These are phyloP conservation scores for Simmondsia chinensis DNA, from an alignment of 148 eudicot species.

Conservation along the genomic window DNA sequence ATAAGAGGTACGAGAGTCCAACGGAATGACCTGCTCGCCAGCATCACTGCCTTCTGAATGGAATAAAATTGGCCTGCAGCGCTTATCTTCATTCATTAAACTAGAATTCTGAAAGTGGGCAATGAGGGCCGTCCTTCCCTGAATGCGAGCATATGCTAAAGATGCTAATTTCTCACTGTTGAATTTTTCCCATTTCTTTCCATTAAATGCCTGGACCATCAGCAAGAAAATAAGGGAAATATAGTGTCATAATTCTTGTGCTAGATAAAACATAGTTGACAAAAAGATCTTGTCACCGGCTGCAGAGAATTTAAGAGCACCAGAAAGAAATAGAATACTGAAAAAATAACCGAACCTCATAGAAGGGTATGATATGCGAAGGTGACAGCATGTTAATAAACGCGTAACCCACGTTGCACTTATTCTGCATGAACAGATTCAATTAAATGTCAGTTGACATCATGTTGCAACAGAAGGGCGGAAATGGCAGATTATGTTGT, in stretches of 20 bases:
- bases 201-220: slow-evolving; percentile 58
- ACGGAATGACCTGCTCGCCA: slow-evolving; percentile 62
- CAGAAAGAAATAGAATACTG: background rate
- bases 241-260: no score
- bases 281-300: no score
- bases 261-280: no score
- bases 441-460: slow-evolving; percentile 2
- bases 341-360: slow-evolving; percentile 37
- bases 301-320: no score
- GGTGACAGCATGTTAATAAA: slow-evolving; percentile 93
- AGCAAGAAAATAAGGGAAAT: background rate
- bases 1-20: background rate
- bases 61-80: slow-evolving; percentile 81
- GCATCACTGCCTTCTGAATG: slow-evolving; percentile 51
- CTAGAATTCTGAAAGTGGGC: slow-evolving; percentile 91
- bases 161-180: slow-evolving; percentile 92
- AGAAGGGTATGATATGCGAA: slow-evolving; percentile 64
- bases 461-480: slow-evolving; percentile 2
- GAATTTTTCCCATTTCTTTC: slow-evolving; percentile 94
- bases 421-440: slow-evolving; percentile 65
- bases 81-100: slow-evolving; percentile 92
- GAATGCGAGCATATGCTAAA: slow-evolving; percentile 87
- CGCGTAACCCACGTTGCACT: slow-evolving; percentile 97
- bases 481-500: background rate
- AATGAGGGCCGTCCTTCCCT: slow-evolving; percentile 70